Evolutionary conservation across 345 rosid genomes (phyloP), one percentile per base, ranked within the genome.

Genomic region (Bruguiera gymnorhiza): DNA sequence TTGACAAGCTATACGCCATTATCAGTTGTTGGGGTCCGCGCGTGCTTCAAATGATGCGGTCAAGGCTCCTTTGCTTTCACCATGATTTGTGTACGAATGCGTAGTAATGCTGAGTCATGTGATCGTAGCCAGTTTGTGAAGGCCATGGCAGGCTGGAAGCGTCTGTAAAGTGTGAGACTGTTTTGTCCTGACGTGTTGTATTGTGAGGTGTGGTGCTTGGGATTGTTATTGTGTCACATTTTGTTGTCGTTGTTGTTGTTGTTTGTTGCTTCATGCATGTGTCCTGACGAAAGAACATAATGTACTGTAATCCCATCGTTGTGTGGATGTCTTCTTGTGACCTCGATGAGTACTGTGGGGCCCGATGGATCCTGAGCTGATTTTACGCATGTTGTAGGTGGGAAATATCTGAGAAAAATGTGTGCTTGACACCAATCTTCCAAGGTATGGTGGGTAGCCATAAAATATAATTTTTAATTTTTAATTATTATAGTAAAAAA

Each of bases 211-310:
- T 27, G 31, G 24, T 36, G 48, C 34, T n/a, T 46, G 53, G 39
- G 20, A 9, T 26, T 56, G 53, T 71, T 16, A 6, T 67, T 20
- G 18, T 27, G 23, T 37, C 1, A 27, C 37, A 32, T 29, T 52
- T 39, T 71, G 18, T 21, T 27, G 29, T 27, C 29, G 29, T 27
- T 63, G n/a, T 6, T 63, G 2, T 2, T 64, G 6, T 46, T 64
- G 75, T 64, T 2, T 64, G 6, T 46, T 64, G 75, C 64, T 36
- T 8, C 31, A 64, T 64, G 46, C 23, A 8, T 26, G 64, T 69
- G 65, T 60, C 65, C 48, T 31, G 54, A 61, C 51, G 67, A 55
- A n/a, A 36, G 34, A 36, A 37, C 62, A 62, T 62, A 7, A 18
- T 43, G 65, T 57, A 52, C 16, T 72, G 62, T 39, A 39, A 54